Base-by-base conservation (phyloP, 352 stramenopile species). In the Phytophthora megakarya region DNA sequence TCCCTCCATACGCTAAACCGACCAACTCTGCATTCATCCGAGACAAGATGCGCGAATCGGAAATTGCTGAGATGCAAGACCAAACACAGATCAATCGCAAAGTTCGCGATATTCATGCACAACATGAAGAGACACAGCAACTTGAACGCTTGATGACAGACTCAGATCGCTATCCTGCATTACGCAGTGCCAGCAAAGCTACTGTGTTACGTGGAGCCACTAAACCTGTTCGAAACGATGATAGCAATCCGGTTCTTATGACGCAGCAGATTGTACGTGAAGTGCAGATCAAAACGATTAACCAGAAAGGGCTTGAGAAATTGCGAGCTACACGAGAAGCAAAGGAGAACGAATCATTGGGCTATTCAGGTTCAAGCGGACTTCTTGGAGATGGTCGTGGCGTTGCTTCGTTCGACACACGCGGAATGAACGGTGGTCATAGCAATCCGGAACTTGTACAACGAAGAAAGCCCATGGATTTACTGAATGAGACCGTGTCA, bases 251-350 rank as follows among this genome's bases (percentile, higher is more conserved):
- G 0, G 63, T 80, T 9, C 46, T 89, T 2, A 75, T 84, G 62
- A 79, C 88, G 18, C 76, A 91, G 52, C 75, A 95, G 16, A 77
- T 92, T 13, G 89, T 97, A 18, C 90, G 93, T 59, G 83, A 97
- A 48, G 90, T 97, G 21, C 80, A 96, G 63, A 96, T 97, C 56
- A 96, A 96, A 62, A 84, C 92, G 19, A 87, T 96, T 44, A 92
- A 91, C 62, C 78, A 91, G 23, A 84, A 88, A 59, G 90, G 87
- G 13, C 68, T 96, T 9, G 88, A 94, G 47, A 92, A 95, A 53
- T 72, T 97, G 28, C 83, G 89, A 1, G 73, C 80, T 23, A 93
- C 76, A 28, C 77, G 82, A 28, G 87, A 95, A 59, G 80, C 81
- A 8, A 87, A 89, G 48, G 78, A 87, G 39, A 81, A 53, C 42